Evolutionary conservation across 2,329 filamentous ascomycete genomes (phyloP).

Genomic region (Venturia carpophila): DNA sequence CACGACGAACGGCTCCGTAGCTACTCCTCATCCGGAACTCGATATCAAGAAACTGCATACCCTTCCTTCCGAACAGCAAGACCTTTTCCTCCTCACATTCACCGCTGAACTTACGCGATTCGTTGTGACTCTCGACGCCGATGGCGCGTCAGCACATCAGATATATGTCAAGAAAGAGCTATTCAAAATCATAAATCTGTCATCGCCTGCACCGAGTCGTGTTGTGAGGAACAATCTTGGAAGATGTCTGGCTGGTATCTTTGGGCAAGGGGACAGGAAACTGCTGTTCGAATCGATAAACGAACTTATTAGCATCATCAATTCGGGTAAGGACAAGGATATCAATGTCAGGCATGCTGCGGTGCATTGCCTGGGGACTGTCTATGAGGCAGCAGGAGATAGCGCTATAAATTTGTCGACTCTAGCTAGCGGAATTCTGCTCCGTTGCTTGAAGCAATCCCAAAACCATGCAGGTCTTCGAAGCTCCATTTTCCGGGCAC

Average conservation of each 20-base stretch:
- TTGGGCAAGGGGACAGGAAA: slow-evolving; percentile 80
- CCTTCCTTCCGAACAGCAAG: slow-evolving; percentile 88
- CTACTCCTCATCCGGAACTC: slow-evolving; percentile 61
- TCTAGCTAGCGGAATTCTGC: slow-evolving; percentile 59
- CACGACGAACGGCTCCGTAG: slow-evolving; percentile 13
- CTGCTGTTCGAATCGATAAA: slow-evolving; percentile 91
- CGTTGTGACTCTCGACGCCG: slow-evolving; percentile 63
- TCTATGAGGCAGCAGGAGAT: slow-evolving; percentile 88
- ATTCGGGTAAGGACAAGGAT: slow-evolving; percentile 73
- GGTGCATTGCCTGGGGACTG: slow-evolving; percentile 74
- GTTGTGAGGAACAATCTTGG: slow-evolving; percentile 87
- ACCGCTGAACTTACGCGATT: slow-evolving; percentile 75
- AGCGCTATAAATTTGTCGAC: slow-evolving; percentile 80
- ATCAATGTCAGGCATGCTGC: slow-evolving; percentile 77
- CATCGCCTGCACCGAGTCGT: slow-evolving; percentile 72
- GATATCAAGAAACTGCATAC: slow-evolving; percentile 83
- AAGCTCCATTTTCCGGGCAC: slow-evolving; percentile 64
- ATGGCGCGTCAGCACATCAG: slow-evolving; percentile 82
- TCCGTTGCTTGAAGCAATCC: slow-evolving; percentile 74
- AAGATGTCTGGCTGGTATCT: slow-evolving; percentile 72
- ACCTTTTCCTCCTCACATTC: slow-evolving; percentile 86
- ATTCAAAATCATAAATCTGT: slow-evolving; percentile 81
- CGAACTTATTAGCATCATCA: slow-evolving; percentile 68
- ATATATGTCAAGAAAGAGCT: slow-evolving; percentile 89
- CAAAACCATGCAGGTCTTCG: slow-evolving; percentile 74